Conservation (phyloP, 805 yeast species). For the Pichia eremophila region DNA sequence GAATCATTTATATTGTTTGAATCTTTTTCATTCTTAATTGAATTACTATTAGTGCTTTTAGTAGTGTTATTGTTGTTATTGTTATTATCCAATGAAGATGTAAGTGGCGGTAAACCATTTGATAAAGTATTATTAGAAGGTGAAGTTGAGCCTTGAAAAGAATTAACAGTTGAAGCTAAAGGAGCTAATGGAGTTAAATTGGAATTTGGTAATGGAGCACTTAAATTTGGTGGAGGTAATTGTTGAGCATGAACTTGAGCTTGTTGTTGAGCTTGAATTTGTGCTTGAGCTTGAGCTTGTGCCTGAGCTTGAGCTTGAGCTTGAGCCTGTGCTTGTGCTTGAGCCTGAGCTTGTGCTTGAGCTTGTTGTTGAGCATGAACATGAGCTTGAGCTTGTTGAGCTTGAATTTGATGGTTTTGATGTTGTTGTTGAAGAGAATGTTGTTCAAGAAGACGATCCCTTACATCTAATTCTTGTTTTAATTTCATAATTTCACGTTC, state of each 20-base stretch:
- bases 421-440: slow-evolving; percentile 33
- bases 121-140: slow-evolving; percentile 4
- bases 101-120: slow-evolving; percentile 6
- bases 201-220: slow-evolving; percentile 15
- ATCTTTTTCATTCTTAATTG: background rate
- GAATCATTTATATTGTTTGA: background rate
- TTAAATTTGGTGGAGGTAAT: slow-evolving; percentile 28
- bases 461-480: slow-evolving; percentile 74
- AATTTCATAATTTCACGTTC: slow-evolving; percentile 85
- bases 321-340: slow-evolving; percentile 24
- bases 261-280: slow-evolving; percentile 14
- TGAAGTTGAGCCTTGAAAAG: slow-evolving; percentile 10
- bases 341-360: slow-evolving; percentile 31
- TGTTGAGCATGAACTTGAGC: slow-evolving; percentile 18
- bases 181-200: slow-evolving; percentile 4
- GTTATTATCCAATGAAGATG: slow-evolving; percentile 13
- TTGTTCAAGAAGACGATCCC: slow-evolving; percentile 52
- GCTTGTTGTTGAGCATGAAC: slow-evolving; percentile 22
- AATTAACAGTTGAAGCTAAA: slow-evolving; percentile 2
- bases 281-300: background rate
- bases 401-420: slow-evolving; percentile 8
- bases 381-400: slow-evolving; percentile 12
- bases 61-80: background rate
- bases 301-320: slow-evolving; percentile 4
- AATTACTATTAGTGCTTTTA: background rate